Evolutionary conservation across 1,284 basidiomycete species (phyloP).

Genomic region (Microbotryomycetes sp.): DNA sequence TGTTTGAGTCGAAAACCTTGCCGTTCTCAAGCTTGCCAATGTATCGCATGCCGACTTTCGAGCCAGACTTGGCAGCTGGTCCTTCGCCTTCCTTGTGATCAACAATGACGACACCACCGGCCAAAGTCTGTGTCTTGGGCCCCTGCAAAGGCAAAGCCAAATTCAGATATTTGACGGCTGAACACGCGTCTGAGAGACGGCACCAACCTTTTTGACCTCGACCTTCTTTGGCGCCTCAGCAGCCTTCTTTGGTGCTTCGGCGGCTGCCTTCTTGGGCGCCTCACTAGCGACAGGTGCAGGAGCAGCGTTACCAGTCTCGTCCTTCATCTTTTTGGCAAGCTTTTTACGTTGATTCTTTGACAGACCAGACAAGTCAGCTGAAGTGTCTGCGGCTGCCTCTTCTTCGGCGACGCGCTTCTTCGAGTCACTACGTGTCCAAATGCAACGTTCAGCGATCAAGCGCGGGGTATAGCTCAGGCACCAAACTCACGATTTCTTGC

Average conservation of each 20-base stretch:
- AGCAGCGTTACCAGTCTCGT: constrained; percentile 50
- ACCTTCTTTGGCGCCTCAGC: not conserved
- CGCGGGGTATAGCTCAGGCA: not conserved
- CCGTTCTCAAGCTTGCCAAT: constrained; percentile 77
- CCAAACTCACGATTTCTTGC: constrained; percentile 36
- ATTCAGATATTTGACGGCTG: too few relatives aligned
- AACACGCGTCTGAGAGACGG: too few relatives aligned
- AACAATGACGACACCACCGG: constrained; percentile 68
- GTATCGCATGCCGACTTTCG: constrained; percentile 78
- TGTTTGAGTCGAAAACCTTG: constrained; percentile 79
- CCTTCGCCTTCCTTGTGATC: constrained; percentile 76
- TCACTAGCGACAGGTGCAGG: constrained; percentile 51
- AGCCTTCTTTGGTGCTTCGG: constrained; percentile 25
- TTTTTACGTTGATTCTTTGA: constrained; percentile 59
- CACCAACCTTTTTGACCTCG: not conserved
- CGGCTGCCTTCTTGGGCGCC: constrained; percentile 44
- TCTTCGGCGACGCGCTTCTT: constrained; percentile 36
- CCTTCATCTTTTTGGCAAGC: constrained; percentile 65
- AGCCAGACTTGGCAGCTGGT: constrained; percentile 75
- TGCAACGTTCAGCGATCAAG: not conserved
- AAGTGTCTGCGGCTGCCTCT: constrained; percentile 38
- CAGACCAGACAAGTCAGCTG: constrained; percentile 26
- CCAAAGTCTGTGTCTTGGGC: constrained; percentile 48
- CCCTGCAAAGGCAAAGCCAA: not conserved
- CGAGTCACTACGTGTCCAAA: constrained; percentile 8